Evolutionary conservation across 2,329 filamentous ascomycete genomes (phyloP), one percentile per base, ranked within the genome.

Genomic region (Colletotrichum noveboracense): DNA sequence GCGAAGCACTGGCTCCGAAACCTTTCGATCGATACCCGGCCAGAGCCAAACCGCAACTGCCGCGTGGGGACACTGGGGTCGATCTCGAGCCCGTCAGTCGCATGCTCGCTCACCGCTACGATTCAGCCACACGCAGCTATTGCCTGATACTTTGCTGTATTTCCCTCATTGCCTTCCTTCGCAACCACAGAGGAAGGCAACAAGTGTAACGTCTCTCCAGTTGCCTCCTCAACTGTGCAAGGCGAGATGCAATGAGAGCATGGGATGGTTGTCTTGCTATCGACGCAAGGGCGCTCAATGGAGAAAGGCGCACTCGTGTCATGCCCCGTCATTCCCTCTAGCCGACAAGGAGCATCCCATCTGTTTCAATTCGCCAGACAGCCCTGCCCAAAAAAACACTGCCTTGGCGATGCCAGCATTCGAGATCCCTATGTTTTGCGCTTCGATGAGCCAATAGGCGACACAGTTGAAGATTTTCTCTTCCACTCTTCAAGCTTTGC

Each of bases 271-370:
- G 56, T 62, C 69, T 68, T 56, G 43, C 21, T 18, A 61, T 9
- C n/a, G 13, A 38, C 32, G 43, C 38, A 48, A 64, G 38, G 52
- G n/a, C 32, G 28, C 71, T 34, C 30, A 38, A 70, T 55, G 6
- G 36, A 61, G 32, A 66, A 26, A 66, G 38, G 32, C 38, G 48
- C 13, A 48, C n/a, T 52, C 32, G 36, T 56, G 62, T 26, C 38
- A 43, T 56, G 13, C 24, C 61, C 68, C 61, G 38, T 38, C 61
- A 26, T 36, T 43, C 21, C 48, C 7, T 56, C 21, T 34, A 21
- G 24, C n/a, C 13, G 52, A 73, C 73, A 68, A 68, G 73, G 70
- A 68, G 56, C 38, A 75, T 68, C 73, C 73, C 64, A 30, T 68
- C 32, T 65, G 32, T 4, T 26, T 13, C 14, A 13, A 65, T 36